These are phyloP conservation scores for Saturnispora serradocipensis DNA, from an alignment of 805 yeast genomes.

Conservation along the genomic window DNA sequence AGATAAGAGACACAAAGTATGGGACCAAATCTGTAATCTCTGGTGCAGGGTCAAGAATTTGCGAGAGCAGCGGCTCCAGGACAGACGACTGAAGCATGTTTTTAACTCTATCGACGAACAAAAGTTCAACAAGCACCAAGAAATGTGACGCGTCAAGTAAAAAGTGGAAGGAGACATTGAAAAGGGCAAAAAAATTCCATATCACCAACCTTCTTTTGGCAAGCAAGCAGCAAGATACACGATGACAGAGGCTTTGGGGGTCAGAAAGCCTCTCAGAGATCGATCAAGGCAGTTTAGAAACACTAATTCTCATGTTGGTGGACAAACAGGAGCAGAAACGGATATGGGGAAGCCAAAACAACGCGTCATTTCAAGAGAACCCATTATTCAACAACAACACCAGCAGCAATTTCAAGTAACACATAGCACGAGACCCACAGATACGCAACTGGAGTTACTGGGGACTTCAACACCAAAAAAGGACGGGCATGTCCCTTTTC, in stretches of 20 bases:
- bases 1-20: conserved; percentile 24
- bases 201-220: background rate
- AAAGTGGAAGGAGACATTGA: background rate
- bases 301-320: background rate
- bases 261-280: conserved; percentile 6
- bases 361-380: conserved; percentile 4
- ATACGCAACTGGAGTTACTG: conserved; percentile 5
- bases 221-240: background rate
- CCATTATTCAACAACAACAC: conserved; percentile 1
- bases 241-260: conserved; percentile 2
- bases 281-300: conserved; percentile 2
- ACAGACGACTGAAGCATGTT: conserved; percentile 25
- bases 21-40: conserved; percentile 21
- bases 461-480: conserved; percentile 16
- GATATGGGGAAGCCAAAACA: background rate
- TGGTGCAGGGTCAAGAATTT: conserved; percentile 21
- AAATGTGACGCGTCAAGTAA: conserved; percentile 1
- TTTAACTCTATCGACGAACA: background rate
- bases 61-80: conserved; percentile 21
- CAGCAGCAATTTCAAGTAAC: background rate
- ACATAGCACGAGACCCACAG: conserved; percentile 5
- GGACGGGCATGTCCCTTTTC: conserved; percentile 11
- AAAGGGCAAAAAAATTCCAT: background rate
- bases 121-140: background rate
- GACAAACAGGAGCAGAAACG: background rate